Evolutionary conservation across 192 early-diverging fungal species (phyloP).

Genomic region (Coemansia sp.): DNA sequence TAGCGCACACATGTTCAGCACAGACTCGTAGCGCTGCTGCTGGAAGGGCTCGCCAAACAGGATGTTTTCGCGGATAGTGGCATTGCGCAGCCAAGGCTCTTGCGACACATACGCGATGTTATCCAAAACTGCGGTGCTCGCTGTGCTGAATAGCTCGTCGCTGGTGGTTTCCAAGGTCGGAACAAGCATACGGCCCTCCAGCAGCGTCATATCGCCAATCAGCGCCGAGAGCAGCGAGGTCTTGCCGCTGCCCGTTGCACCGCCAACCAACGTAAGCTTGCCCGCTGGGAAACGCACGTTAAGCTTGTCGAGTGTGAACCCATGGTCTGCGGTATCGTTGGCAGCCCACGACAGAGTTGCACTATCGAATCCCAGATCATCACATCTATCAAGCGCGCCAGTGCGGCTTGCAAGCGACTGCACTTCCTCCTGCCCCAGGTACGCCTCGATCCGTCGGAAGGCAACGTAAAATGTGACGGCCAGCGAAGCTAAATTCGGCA

Average conservation of each 20-base stretch:
- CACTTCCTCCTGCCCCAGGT: slow-evolving; percentile 69
- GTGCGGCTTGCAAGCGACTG: slow-evolving; percentile 36
- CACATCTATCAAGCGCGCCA: not conserved
- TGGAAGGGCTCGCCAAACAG: slow-evolving; percentile 78
- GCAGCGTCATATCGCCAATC: slow-evolving; percentile 70
- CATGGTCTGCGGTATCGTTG: slow-evolving; percentile 35
- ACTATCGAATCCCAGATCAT: slow-evolving; percentile 48
- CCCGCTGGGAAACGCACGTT: slow-evolving; percentile 68
- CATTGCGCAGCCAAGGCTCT: slow-evolving; percentile 69
- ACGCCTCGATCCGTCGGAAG: slow-evolving; percentile 65
- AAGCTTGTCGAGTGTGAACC: no score
- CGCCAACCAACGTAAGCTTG: slow-evolving; percentile 76
- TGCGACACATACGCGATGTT: slow-evolving; percentile 95
- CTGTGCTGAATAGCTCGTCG: no score
- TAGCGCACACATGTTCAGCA: slow-evolving; percentile 85
- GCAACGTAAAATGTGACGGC: slow-evolving; percentile 62
- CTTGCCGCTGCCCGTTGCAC: slow-evolving; percentile 89
- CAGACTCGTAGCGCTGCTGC: slow-evolving; percentile 70
- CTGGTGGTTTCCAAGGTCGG: no score
- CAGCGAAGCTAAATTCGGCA: slow-evolving; percentile 56
- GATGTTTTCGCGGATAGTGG: slow-evolving; percentile 83
- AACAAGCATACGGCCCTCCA: slow-evolving; percentile 36
- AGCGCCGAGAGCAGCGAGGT: slow-evolving; percentile 76
- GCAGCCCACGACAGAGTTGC: slow-evolving; percentile 33
- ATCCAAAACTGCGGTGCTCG: no score